Percentiles rank a stretch among this genome's conserved stretches.
Conservation (phyloP, 345 rosid species). For the Mallotus nudiflorus region DNA sequence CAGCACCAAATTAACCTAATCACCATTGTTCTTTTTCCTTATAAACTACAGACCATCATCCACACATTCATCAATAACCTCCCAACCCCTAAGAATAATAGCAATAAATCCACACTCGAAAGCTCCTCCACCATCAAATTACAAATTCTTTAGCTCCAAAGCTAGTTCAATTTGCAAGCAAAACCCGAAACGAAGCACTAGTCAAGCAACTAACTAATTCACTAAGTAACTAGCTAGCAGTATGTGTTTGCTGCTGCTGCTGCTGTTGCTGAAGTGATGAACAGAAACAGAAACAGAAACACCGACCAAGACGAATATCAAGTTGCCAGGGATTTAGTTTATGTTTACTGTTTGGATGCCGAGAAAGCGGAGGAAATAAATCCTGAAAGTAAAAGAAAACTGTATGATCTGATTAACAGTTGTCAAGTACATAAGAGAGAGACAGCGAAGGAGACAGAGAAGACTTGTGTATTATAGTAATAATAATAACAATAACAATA, state of each 20-base stretch:
- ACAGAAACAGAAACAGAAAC: not conserved
- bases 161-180: constrained; percentile 16
- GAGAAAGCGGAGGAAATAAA: constrained; percentile 36
- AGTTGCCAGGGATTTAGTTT: constrained; percentile 8
- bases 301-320: too few species aligned
- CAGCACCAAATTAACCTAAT: constrained; percentile 7
- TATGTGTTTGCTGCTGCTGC: too few species aligned
- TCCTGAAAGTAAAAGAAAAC: constrained; percentile 6
- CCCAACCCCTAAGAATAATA: constrained; percentile 27
- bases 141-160: constrained; percentile 13
- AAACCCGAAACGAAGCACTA: too few species aligned
- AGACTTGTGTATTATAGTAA: not conserved
- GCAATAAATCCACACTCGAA: constrained; percentile 28
- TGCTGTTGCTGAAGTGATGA: not conserved
- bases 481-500: not conserved
- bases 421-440: constrained; percentile 27
- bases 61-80: constrained; percentile 10
- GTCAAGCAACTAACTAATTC: too few species aligned
- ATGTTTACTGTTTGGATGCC: constrained; percentile 12
- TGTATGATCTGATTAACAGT: constrained; percentile 40
- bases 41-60: constrained; percentile 39
- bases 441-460: constrained; percentile 23
- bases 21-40: constrained; percentile 39
- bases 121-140: constrained; percentile 19
- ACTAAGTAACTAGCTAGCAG: too few species aligned